phyloP scores from a whole-genome alignment of 2,329 filamentous ascomycete genomes.

The Metarhizium rileyi region DNA sequence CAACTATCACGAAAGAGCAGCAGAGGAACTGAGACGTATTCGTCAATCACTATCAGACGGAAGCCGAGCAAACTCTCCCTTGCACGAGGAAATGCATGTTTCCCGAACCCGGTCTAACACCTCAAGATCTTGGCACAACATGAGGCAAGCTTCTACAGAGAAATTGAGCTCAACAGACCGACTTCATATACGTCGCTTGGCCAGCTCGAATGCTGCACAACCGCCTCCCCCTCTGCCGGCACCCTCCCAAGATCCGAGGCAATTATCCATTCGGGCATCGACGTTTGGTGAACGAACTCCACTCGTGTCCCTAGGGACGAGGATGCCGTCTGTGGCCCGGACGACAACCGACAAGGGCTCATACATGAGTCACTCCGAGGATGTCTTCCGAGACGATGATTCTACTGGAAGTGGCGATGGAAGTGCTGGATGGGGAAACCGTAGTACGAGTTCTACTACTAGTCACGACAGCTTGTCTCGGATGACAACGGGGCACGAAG shows the following conservation, averaged over 20 bases:
- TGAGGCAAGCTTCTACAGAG: conserved; percentile 2
- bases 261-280: conserved; percentile 1
- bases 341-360: conserved; percentile 26
- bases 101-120: conserved; percentile 39
- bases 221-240: conserved; percentile 24
- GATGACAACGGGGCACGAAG: conserved; percentile 13
- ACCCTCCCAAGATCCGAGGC: conserved; percentile 16
- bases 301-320: conserved; percentile 11
- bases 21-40: conserved; percentile 62
- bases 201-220: conserved; percentile 17
- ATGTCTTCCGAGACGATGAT: conserved; percentile 41
- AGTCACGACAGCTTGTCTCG: conserved; percentile 40
- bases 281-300: conserved; percentile 6
- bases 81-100: conserved; percentile 10
- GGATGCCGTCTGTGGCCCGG: conserved; percentile 33
- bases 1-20: conserved; percentile 82
- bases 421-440: conserved; percentile 40
- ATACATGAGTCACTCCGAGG: conserved; percentile 24
- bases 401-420: conserved; percentile 40
- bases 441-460: conserved; percentile 45
- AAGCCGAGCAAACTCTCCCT: conserved; percentile 7
- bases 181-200: conserved; percentile 33
- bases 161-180: conserved; percentile 22
- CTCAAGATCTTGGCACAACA: conserved; percentile 31
- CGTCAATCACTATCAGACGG: conserved; percentile 34